Base-by-base conservation (phyloP, 164 flowering plant species). In the Liriodendron chinense region DNA sequence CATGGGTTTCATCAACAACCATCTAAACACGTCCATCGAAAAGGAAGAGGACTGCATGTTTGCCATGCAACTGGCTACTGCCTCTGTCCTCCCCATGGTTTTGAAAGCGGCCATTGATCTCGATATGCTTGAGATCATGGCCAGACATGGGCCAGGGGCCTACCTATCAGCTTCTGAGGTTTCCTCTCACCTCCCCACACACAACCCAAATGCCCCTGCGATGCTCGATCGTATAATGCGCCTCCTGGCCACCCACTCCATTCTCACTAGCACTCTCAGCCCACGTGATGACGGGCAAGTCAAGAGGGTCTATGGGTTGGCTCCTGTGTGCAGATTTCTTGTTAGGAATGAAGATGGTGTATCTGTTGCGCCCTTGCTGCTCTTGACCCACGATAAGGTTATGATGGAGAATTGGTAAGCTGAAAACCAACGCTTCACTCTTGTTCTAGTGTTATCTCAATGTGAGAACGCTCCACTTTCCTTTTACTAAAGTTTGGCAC, bases 381-480 rank as follows among this genome's bases (percentile, higher is more conserved):
- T 91, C 72, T 87, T 94, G 96, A 92, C 89, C 74, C 97, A 91
- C 56, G 98, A 95, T 72, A 91, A 91, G 83, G 87, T 93, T 68
- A 89, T 90, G 74, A 91, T 95, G 98, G 97, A 92, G 72, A 92
- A 98, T 89, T 94, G 98, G 98, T 95, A 84, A 28, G 16, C 47
- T n/a, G n/a, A n/a, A n/a, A n/a, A 34, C 43, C 6, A 6, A 34
- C 1, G 43, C 43, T 34, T 34, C 6, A 34, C 43, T 6, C 3
- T 34, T 34, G 43, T 34, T n/a, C n/a, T 34, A 34, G 43, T 34
- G 43, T 34, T 34, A 34, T 34, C 43, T 34, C 43, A 34, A 34
- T 34, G 43, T 34, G 43, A n/a, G n/a, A n/a, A n/a, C n/a, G 43
- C 43, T 3, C 6, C 6, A 6, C 0, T 34, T 3, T 34, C 43